A percentile compares a stretch with the other conserved stretches of the same genome.
These are phyloP conservation scores for Colletotrichum tamarilloi DNA, from an alignment of 2,329 filamentous ascomycete species.

Conservation along the genomic window DNA sequence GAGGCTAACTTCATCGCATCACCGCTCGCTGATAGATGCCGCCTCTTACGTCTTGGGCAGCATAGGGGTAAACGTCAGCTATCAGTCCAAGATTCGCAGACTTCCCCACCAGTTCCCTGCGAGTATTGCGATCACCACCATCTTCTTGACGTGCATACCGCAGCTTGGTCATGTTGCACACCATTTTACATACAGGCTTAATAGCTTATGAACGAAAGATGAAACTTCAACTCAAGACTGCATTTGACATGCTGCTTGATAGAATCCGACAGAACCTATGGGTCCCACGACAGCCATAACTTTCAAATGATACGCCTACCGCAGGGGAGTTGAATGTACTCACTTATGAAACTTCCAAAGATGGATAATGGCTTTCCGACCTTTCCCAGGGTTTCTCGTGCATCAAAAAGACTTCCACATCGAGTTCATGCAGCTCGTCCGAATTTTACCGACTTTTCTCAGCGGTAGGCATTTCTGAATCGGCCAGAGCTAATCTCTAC, in stretches of 20 bases:
- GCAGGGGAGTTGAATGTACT: too few relatives aligned
- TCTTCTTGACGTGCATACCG: neutral
- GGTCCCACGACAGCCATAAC: too few relatives aligned
- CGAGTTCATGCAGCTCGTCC: too few relatives aligned
- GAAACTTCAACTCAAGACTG: neutral
- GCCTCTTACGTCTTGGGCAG: too few relatives aligned
- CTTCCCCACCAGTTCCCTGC: neutral
- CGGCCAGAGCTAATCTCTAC: neutral
- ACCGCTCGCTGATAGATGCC: neutral
- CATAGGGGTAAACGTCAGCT: neutral
- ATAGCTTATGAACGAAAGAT: neutral
- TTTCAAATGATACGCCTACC: neutral
- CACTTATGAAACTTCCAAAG: too few relatives aligned
- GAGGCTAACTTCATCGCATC: neutral
- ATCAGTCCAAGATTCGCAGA: neutral
- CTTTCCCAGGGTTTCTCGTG: neutral
- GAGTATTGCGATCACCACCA: neutral
- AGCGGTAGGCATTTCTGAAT: too few relatives aligned
- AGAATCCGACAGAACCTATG: neutral
- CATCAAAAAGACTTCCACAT: neutral
- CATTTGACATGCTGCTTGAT: neutral
- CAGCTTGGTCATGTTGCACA: neutral
- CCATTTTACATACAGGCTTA: neutral
- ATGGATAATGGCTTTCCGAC: neutral
- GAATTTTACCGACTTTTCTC: too few relatives aligned